Evolutionary conservation across 345 rosid species (phyloP).

Genomic region (Ceriops tagal): DNA sequence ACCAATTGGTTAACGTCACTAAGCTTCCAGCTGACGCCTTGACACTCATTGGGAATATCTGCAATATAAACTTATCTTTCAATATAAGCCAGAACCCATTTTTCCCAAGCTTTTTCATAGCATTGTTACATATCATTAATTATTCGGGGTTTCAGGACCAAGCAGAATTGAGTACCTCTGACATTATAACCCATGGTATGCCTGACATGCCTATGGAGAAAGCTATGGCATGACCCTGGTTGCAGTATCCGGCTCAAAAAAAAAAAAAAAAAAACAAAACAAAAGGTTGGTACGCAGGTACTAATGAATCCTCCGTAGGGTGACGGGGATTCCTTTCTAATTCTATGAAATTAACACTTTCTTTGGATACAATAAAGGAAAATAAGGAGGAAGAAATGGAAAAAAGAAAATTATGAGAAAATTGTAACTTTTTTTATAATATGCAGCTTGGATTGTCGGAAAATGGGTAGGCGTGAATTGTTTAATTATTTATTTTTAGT

Average conservation of each 20-base stretch:
- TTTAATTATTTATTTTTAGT: too few species aligned
- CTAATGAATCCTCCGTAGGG: neutral
- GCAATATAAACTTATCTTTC: neutral
- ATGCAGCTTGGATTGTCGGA: too few species aligned
- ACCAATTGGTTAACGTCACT: constrained; percentile 74
- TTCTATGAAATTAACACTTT: too few species aligned
- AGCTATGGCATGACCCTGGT: constrained; percentile 34
- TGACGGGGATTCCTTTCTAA: too few species aligned
- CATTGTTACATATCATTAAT: neutral
- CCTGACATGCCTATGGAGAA: constrained; percentile 48
- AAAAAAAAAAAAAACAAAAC: too few species aligned
- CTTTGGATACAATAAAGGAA: too few species aligned
- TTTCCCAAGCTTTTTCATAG: neutral
- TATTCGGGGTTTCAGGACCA: too few species aligned
- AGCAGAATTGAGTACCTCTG: constrained; percentile 43
- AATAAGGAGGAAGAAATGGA: too few species aligned
- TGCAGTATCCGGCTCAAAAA: neutral
- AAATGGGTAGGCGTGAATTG: too few species aligned
- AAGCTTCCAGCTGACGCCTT: constrained; percentile 79
- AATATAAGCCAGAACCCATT: neutral
- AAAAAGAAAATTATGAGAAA: too few species aligned
- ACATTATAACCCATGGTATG: constrained; percentile 58
- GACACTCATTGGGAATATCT: constrained; percentile 75
- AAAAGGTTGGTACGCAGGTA: neutral
- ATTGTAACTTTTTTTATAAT: too few species aligned